These are phyloP conservation scores for Rubus idaeus DNA, from an alignment of 306 rosid genomes.

Conservation along the genomic window DNA sequence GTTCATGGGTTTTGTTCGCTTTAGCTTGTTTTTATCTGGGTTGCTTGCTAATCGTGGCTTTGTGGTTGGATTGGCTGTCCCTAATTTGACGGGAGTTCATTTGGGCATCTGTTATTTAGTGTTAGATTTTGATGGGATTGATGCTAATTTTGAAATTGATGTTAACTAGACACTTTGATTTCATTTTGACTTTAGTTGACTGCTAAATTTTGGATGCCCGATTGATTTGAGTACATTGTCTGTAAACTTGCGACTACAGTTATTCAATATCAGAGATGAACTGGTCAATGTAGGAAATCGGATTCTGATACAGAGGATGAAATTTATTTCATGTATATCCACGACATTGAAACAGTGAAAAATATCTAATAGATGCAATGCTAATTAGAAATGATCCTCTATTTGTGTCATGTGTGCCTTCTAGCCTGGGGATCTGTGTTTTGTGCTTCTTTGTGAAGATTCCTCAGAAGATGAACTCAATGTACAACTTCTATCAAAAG, in stretches of 20 bases:
- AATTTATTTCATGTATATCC: too few species aligned
- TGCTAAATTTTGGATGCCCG: background rate
- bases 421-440: background rate
- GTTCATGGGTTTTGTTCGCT: background rate
- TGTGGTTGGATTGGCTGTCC: background rate
- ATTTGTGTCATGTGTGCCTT: background rate
- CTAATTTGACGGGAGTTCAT: background rate
- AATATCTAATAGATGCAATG: background rate
- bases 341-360: too few species aligned
- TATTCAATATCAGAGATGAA: background rate
- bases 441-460: background rate
- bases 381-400: background rate
- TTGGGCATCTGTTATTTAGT: background rate
- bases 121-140: background rate
- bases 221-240: background rate
- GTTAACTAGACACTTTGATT: background rate
- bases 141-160: background rate
- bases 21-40: background rate
- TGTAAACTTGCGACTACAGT: background rate
- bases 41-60: constrained; percentile 5
- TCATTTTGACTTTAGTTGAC: background rate
- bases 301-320: background rate
- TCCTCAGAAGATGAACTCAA: background rate
- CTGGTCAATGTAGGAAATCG: background rate
- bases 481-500: background rate